Percentiles rank a stretch among this genome's conserved stretches.
phyloP scores from a whole-genome alignment of 345 rosid genomes.

The Aquilaria sinensis region DNA sequence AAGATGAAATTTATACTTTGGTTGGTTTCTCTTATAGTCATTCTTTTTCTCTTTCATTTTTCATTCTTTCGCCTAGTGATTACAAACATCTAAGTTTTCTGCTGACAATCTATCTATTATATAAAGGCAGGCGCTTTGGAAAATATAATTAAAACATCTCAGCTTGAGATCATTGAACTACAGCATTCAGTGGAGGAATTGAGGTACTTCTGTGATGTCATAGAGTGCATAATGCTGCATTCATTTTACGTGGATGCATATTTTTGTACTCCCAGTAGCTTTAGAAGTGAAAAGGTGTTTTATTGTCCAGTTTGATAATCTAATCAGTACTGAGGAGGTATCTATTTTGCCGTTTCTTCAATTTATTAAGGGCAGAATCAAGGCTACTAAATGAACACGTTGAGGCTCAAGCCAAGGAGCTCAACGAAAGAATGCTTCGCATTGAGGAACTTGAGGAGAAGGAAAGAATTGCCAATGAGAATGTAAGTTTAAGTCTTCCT shows the following conservation, averaged over 20 bases:
- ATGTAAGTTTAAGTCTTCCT: slow-evolving; percentile 37
- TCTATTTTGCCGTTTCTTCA: slow-evolving; percentile 18
- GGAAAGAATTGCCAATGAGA: slow-evolving; percentile 91
- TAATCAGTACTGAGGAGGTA: slow-evolving; percentile 13
- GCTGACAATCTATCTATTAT: slow-evolving; percentile 10
- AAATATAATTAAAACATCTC: slow-evolving; percentile 87
- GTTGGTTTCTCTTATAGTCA: slow-evolving; percentile 32
- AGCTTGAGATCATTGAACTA: slow-evolving; percentile 75
- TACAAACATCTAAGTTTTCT: slow-evolving; percentile 9
- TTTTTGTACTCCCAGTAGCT: neutral
- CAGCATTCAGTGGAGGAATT: slow-evolving; percentile 72
- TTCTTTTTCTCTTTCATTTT: slow-evolving; percentile 9
- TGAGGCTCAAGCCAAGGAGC: slow-evolving; percentile 77
- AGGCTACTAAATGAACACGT: slow-evolving; percentile 54
- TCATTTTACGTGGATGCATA: neutral
- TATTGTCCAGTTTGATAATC: neutral
- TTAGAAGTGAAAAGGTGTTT: neutral
- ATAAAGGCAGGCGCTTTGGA: slow-evolving; percentile 91
- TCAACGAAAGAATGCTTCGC: slow-evolving; percentile 53
- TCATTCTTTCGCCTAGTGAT: slow-evolving; percentile 1
- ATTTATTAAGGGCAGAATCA: slow-evolving; percentile 76
- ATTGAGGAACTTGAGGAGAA: slow-evolving; percentile 88
- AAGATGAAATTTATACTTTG: slow-evolving; percentile 77
- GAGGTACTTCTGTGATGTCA: slow-evolving; percentile 38
- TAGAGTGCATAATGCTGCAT: slow-evolving; percentile 1